Base-by-base conservation (phyloP, 2,329 filamentous ascomycete species). In the Corynespora cassiicola region DNA sequence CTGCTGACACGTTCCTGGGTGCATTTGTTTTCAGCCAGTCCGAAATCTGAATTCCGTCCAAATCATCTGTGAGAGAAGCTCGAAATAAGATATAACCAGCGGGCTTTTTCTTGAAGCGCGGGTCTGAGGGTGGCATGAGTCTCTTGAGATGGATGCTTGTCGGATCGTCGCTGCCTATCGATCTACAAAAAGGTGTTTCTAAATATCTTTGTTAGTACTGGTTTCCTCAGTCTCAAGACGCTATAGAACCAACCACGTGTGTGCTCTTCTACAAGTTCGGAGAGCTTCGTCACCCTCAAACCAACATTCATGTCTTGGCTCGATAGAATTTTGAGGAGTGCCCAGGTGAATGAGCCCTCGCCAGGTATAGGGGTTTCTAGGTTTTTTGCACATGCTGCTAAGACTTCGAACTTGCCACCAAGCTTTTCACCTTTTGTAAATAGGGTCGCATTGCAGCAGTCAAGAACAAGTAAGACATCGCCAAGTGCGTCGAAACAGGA, bases 21-120 rank as follows among this genome's bases (percentile, higher is more conserved):
- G 29, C 14, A 14, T 17, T 21, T 8, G 29, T 17, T 31, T 31
- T 31, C 7, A 31, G 18, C 29, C 29, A 31, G 9, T 31, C 18
- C 7, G 29, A 17, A 9, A 31, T 17, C 15, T 31, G 15, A 8
- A 31, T 7, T 6, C 29, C 29, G 10, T 17, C 18, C 10, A 31
- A 8, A 31, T 31, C 29, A 31, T 31, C 29, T 6, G 15, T 6
- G 9, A 31, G 17, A 18, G 29, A 31, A 7, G 14, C 29, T 7
- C 29, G 11, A 17, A 31, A 20, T 11, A 31, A 17, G 29, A 31
- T 8, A 31, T 31, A 31, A 8, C 29, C 29, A 6, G 29, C 10
- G 15, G 29, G 29, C 17, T 31, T 31, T 9, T 10, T 9, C 17
- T 7, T 31, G 29, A 31, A 31, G 29, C 14, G 7, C 7, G 10